Evolutionary conservation across 176 grass and related monocot species (phyloP).

Genomic region (Oryza longistaminata): DNA sequence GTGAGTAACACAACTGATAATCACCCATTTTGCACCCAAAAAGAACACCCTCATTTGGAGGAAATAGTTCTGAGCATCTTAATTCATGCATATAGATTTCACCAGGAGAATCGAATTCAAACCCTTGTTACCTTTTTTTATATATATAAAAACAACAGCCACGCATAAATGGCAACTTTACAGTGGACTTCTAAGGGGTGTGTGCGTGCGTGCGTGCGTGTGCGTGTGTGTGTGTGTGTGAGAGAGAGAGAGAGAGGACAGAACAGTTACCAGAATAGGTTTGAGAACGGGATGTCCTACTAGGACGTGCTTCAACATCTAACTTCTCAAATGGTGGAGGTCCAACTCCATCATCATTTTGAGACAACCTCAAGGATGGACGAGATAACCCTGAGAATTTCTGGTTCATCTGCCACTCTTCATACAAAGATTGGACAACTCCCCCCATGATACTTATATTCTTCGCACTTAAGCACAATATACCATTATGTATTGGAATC

Average conservation of each 20-base stretch:
- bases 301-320: conserved; percentile 39
- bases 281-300: conserved; percentile 39
- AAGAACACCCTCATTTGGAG: not conserved
- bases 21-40: not conserved
- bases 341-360: conserved; percentile 64
- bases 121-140: not conserved
- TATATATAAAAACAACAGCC: no score
- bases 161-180: not conserved
- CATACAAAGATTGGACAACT: conserved; percentile 68
- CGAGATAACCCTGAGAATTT: conserved; percentile 75
- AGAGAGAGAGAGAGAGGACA: conserved; percentile 20
- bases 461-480: conserved; percentile 74
- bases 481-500: conserved; percentile 65
- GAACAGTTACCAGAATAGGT: conserved; percentile 42
- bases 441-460: conserved; percentile 65
- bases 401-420: conserved; percentile 90
- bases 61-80: conserved; percentile 19
- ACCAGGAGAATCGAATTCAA: not conserved
- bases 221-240: no score
- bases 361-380: conserved; percentile 54
- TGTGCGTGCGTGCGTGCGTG: no score
- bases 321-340: conserved; percentile 91
- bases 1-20: not conserved
- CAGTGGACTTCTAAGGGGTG: not conserved
- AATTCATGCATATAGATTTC: conserved; percentile 12